Evolutionary conservation across 2,329 filamentous ascomycete genomes (phyloP).

Genomic region (Penicillium sp.): DNA sequence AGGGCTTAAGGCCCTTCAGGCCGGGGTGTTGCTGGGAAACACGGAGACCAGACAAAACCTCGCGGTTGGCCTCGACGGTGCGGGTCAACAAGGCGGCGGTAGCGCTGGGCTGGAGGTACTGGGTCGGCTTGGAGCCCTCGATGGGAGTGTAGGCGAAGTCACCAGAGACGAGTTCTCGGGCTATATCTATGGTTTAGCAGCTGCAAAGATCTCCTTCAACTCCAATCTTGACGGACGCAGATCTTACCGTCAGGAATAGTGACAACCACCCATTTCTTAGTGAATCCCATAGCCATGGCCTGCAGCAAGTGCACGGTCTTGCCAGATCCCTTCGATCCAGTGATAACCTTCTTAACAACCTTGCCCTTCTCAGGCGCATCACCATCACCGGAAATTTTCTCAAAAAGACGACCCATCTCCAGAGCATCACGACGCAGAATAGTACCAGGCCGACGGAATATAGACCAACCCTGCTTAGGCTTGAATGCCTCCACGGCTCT

Average conservation of each 20-base stretch:
- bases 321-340: slow-evolving; percentile 71
- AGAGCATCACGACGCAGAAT: slow-evolving; percentile 78
- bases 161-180: slow-evolving; percentile 76
- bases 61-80: slow-evolving; percentile 70
- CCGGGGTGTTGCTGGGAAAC: slow-evolving; percentile 56
- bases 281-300: slow-evolving; percentile 74
- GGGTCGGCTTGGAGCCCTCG: slow-evolving; percentile 51
- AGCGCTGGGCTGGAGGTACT: slow-evolving; percentile 78
- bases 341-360: slow-evolving; percentile 61
- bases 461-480: slow-evolving; percentile 78
- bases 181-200: slow-evolving; percentile 47
- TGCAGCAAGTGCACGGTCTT: slow-evolving; percentile 88
- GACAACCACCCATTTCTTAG: slow-evolving; percentile 86
- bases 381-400: slow-evolving; percentile 50
- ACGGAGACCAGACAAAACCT: slow-evolving; percentile 57
- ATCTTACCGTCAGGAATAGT: slow-evolving; percentile 80
- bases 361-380: slow-evolving; percentile 34
- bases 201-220: not conserved
- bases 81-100: slow-evolving; percentile 70
- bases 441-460: slow-evolving; percentile 79
- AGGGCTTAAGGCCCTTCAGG: slow-evolving; percentile 59
- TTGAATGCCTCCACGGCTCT: slow-evolving; percentile 88
- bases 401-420: slow-evolving; percentile 65
- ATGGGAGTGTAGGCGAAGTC: slow-evolving; percentile 77
- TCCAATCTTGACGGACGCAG: not conserved